phyloP scores from a whole-genome alignment of 129 eudicot species.

The Flaveria trinervia region DNA sequence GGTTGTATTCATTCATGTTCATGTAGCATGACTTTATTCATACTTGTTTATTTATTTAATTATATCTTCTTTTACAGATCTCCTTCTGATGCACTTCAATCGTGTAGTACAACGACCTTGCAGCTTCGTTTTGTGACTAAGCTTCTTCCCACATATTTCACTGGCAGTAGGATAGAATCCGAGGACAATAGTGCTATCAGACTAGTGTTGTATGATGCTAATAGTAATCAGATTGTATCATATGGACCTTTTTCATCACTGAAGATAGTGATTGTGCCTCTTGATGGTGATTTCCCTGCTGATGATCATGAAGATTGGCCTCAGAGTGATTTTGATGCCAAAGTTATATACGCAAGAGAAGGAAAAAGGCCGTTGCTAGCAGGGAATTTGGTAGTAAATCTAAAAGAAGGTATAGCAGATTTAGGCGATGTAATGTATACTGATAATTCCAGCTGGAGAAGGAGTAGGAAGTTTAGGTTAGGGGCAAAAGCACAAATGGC shows the following conservation, averaged over 20 bases:
- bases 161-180: conserved; percentile 55
- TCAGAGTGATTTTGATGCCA: conserved; percentile 45
- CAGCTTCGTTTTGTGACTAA: conserved; percentile 55
- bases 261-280: conserved; percentile 58
- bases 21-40: background rate
- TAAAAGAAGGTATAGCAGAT: conserved; percentile 61
- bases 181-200: conserved; percentile 38
- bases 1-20: conserved; percentile 40
- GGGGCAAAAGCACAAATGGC: conserved; percentile 58
- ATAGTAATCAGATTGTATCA: conserved; percentile 33
- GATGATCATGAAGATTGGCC: conserved; percentile 72
- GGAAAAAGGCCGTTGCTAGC: conserved; percentile 79
- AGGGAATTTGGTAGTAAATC: conserved; percentile 52
- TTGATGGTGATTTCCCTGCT: conserved; percentile 64
- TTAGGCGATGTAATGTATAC: conserved; percentile 59
- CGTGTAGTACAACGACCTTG: conserved; percentile 37
- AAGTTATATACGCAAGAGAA: conserved; percentile 56
- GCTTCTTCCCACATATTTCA: conserved; percentile 52
- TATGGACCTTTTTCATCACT: conserved; percentile 58
- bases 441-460: conserved; percentile 93
- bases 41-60: conserved; percentile 10
- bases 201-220: conserved; percentile 53
- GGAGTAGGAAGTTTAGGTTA: conserved; percentile 70
- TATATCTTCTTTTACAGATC: conserved; percentile 32
- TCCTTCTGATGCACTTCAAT: conserved; percentile 35